These are phyloP conservation scores for Blastobotrys apis DNA, from an alignment of 1,139 yeast genomes.

Conservation along the genomic window DNA sequence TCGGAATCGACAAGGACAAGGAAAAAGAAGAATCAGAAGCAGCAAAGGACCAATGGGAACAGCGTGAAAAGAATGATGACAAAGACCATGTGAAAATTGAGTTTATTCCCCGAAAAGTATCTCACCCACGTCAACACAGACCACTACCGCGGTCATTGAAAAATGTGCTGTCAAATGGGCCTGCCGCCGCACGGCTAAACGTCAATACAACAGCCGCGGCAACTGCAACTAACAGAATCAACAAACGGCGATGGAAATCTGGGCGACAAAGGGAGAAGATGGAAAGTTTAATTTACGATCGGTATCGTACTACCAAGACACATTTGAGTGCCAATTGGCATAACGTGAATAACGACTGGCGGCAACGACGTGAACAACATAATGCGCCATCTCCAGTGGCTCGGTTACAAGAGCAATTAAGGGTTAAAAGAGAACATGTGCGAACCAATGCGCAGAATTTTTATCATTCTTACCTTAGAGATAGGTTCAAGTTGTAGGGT, in stretches of 20 bases:
- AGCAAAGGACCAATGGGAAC: too few species aligned
- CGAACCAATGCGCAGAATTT: constrained; percentile 2
- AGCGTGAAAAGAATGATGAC: too few species aligned
- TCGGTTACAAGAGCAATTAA: neutral
- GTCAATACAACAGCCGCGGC: neutral
- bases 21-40: neutral
- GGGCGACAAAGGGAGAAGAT: too few species aligned
- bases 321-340: neutral
- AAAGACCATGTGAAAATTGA: too few species aligned
- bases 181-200: constrained; percentile 4
- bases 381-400: neutral
- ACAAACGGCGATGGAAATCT: neutral
- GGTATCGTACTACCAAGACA: too few species aligned
- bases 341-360: neutral
- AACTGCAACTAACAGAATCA: neutral
- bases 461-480: too few species aligned
- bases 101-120: too few species aligned
- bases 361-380: neutral
- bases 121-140: too few species aligned
- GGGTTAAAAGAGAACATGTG: neutral
- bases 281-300: too few species aligned
- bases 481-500: too few species aligned
- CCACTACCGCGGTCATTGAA: too few species aligned
- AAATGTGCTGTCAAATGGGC: constrained; percentile 1
- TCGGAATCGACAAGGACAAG: constrained; percentile 4